Conservation (phyloP, 129 eudicot species). For the Logfia minima region DNA sequence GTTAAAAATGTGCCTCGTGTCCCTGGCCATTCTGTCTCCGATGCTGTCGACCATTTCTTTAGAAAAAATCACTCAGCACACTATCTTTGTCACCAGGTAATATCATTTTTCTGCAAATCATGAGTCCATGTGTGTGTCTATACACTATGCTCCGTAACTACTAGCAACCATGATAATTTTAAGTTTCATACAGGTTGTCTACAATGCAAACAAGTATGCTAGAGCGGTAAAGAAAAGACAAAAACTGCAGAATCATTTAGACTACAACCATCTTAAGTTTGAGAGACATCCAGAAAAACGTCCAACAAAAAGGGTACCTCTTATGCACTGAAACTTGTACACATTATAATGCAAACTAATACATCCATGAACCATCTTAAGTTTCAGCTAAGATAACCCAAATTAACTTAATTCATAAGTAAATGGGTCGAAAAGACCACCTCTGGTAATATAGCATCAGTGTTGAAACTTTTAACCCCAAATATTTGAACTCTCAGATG, state of each 20-base stretch:
- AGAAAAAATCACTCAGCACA: slow-evolving; percentile 74
- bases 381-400: neutral
- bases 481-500: slow-evolving; percentile 42
- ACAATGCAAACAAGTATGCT: slow-evolving; percentile 89
- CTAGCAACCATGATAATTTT: slow-evolving; percentile 13
- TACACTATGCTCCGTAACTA: neutral
- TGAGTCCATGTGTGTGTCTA: neutral
- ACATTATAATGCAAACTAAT: neutral
- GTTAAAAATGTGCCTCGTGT: slow-evolving; percentile 80
- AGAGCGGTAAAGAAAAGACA: slow-evolving; percentile 69
- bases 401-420: neutral
- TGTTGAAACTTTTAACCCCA: neutral
- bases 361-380: neutral
- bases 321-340: slow-evolving; percentile 9
- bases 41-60: slow-evolving; percentile 69
- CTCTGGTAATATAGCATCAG: neutral
- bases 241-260: slow-evolving; percentile 77
- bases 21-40: slow-evolving; percentile 68
- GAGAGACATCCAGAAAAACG: slow-evolving; percentile 78
- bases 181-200: slow-evolving; percentile 58
- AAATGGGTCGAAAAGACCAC: neutral
- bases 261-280: slow-evolving; percentile 76
- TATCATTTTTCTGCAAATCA: neutral
- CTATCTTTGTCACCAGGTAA: slow-evolving; percentile 92
- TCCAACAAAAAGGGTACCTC: slow-evolving; percentile 73